These are phyloP conservation scores for Aureobasidium sp. DNA, from an alignment of 2,329 filamentous ascomycete species.

Conservation along the genomic window DNA sequence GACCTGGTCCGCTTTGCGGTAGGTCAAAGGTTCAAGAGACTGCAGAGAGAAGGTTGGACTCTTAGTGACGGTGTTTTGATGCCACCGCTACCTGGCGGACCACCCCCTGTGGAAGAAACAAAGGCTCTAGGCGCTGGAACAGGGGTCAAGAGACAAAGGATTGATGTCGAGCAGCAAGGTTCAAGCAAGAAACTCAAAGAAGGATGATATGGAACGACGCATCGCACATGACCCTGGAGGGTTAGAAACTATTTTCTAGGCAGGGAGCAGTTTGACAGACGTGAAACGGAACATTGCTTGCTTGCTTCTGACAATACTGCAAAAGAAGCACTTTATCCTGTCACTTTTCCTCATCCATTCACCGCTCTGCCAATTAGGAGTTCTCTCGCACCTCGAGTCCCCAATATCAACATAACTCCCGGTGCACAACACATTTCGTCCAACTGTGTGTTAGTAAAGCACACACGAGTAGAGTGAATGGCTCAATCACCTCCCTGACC, in stretches of 20 bases:
- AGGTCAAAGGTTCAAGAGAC: slow-evolving; percentile 56
- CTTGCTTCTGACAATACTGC: no score
- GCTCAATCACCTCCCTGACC: no score
- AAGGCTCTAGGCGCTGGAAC: slow-evolving; percentile 1
- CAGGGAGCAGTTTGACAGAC: neutral
- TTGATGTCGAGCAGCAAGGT: slow-evolving; percentile 3
- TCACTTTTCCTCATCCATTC: no score
- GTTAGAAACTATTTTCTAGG: neutral
- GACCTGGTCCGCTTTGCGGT: slow-evolving; percentile 71
- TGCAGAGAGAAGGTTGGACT: slow-evolving; percentile 61
- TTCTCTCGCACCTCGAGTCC: no score
- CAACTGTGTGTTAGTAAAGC: no score
- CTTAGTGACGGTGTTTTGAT: slow-evolving; percentile 41
- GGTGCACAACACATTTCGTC: no score
- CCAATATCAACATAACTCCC: no score
- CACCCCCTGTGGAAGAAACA: neutral
- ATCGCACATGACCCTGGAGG: neutral
- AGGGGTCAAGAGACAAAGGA: slow-evolving; percentile 12
- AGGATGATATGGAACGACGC: neutral
- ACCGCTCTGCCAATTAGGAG: no score
- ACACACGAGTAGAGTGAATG: no score
- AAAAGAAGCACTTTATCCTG: no score
- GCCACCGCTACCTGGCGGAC: slow-evolving; percentile 9
- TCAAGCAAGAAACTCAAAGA: neutral
- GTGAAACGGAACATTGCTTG: no score